phyloP scores from a whole-genome alignment of 257 asterid species.

The Cinchona pubescens region DNA sequence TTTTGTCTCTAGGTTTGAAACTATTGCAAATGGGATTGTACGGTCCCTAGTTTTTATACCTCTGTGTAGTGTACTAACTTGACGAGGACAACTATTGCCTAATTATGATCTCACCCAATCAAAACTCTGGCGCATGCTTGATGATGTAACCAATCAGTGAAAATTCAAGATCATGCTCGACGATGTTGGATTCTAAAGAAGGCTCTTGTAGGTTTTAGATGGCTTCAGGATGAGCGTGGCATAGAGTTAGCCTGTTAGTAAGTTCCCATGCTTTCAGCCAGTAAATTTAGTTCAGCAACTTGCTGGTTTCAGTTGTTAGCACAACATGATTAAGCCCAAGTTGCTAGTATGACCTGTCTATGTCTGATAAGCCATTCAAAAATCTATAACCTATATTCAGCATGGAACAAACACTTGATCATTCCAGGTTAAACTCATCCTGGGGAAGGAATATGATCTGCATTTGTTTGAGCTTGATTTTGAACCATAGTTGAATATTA shows the following conservation, averaged over 20 bases:
- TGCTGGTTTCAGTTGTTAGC: no score
- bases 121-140: not conserved
- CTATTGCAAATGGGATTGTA: not conserved
- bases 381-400: not conserved
- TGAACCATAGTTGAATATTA: not conserved
- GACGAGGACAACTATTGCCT: not conserved
- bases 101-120: no score
- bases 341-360: not conserved
- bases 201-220: not conserved
- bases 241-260: not conserved
- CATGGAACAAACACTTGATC: not conserved
- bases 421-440: not conserved
- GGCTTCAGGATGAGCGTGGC: not conserved
- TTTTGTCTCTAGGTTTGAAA: not conserved
- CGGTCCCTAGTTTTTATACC: no score
- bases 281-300: no score
- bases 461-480: not conserved
- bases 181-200: not conserved
- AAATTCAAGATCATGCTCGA: not conserved
- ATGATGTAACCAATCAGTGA: not conserved
- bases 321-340: no score
- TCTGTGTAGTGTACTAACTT: not conserved
- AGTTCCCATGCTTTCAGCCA: not conserved
- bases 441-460: not conserved
- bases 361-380: not conserved